Evolutionary conservation across 2,329 filamentous ascomycete genomes (phyloP).

Genomic region (Trematosphaeria pertusa): DNA sequence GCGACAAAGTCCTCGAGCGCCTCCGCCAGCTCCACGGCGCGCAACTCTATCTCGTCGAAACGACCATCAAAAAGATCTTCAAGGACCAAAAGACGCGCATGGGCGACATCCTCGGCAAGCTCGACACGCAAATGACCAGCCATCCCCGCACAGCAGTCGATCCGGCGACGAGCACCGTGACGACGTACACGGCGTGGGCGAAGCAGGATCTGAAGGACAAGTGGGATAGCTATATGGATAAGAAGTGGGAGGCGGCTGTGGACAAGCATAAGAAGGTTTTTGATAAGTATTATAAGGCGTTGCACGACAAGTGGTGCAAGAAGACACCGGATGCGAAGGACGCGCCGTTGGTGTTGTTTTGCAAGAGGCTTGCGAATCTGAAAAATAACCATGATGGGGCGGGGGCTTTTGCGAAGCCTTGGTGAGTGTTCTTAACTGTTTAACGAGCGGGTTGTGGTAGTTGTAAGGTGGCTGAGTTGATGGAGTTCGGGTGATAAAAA

Average conservation of each 20-base stretch:
- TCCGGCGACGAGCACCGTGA: no score
- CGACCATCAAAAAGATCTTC: constrained; percentile 3
- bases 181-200: constrained; percentile 4
- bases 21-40: constrained; percentile 8
- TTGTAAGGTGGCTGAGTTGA: no score
- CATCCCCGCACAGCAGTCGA: no score
- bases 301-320: constrained; percentile 4
- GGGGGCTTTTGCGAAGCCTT: constrained; percentile 1
- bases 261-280: constrained; percentile 6
- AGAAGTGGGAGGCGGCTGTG: constrained; percentile 4
- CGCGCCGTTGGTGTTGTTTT: constrained; percentile 1
- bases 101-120: constrained; percentile 7
- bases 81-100: constrained; percentile 14
- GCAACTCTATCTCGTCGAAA: constrained; percentile 10
- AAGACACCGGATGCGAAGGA: neutral
- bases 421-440: no score
- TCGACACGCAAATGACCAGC: constrained; percentile 8
- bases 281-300: constrained; percentile 1
- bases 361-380: constrained; percentile 1
- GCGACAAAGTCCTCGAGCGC: constrained; percentile 7
- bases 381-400: neutral
- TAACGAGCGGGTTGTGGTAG: no score
- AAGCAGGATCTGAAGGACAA: constrained; percentile 2
- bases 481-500: no score
- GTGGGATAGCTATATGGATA: constrained; percentile 16